These are phyloP conservation scores for Coemansia sp. DNA, from an alignment of 192 early-diverging fungal genomes.

Conservation along the genomic window DNA sequence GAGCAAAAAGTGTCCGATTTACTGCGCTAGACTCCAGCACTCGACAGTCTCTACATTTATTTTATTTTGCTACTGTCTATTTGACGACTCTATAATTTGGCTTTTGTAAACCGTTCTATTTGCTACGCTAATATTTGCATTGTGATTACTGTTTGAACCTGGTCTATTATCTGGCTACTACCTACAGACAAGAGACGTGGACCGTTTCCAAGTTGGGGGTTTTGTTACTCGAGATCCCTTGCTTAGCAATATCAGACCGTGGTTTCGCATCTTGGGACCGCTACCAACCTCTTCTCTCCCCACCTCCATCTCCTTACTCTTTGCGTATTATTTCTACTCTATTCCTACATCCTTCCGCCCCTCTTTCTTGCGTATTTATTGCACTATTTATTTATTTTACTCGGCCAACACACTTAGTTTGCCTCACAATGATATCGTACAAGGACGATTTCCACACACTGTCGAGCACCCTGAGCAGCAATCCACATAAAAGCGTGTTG, in stretches of 20 bases:
- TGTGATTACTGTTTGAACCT: not conserved
- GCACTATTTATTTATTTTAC: not conserved
- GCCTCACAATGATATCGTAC: constrained; percentile 12
- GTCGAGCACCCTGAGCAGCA: constrained; percentile 40
- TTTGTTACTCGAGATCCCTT: constrained; percentile 1
- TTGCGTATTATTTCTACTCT: not conserved
- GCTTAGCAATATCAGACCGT: constrained; percentile 8
- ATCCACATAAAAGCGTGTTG: constrained; percentile 36
- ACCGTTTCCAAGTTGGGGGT: not conserved
- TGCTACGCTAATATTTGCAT: not conserved
- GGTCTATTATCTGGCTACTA: not conserved
- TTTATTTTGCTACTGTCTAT: constrained; percentile 5
- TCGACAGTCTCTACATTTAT: not conserved
- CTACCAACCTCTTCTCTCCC: not conserved
- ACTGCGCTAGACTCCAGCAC: not conserved
- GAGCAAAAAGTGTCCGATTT: not conserved
- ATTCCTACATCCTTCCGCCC: not conserved
- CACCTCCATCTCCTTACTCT: not conserved
- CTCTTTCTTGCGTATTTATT: not conserved
- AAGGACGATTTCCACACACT: constrained; percentile 26
- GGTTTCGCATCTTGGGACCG: not conserved
- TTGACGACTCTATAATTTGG: not conserved
- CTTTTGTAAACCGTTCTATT: not conserved
- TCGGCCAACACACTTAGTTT: not conserved
- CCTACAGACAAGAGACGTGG: not conserved